Evolutionary conservation across 805 yeast genomes (phyloP), one percentile per base, ranked within the genome.

Genomic region (Pichia heedii): DNA sequence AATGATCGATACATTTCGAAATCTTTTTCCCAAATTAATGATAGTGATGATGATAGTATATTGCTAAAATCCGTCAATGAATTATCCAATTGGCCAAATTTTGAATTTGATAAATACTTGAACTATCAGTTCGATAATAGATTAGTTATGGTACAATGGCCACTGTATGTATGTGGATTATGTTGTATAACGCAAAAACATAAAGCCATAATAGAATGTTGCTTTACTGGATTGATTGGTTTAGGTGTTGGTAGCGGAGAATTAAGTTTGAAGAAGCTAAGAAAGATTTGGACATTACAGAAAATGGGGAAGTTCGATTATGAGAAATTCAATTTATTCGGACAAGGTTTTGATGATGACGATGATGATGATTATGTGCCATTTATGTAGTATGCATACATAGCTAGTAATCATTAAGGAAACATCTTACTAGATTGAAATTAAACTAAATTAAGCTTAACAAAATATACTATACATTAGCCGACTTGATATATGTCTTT

Each of bases 81-180:
- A 12, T 22, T 42, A 10, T 26, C 37, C 8, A 43, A 24, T 3
- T 49, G 52, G 52, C 41, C 48, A 8, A 8, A 30, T 13, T 44
- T 61, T 10, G 48, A 56, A 21, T 57, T 57, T 37, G 61, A 58
- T 22, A 52, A 53, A 36, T 63, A 54, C 36, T 36, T 64, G 11
- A 50, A 51, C 40, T 59, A 60, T 47, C 61, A 60, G 40, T 56
- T 63, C 26, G 68, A 65, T 47, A 56, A 58, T 40, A 48, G 69
- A 30, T 34, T 63, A 20, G 63, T 61, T 10, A 63, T 65, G 69
- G 52, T 63, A 18, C 68, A 61, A 38, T 65, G 68, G 67, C 66
- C 67, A 3, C 46, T 65, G 24, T 56, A 57, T 22, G 54, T 62
- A 8, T 60, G 65, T 45, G 68, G 68, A 1, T 46, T 63, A 19